phyloP scores from a whole-genome alignment of 495 filamentous ascomycete species.

The Articulospora tetracladia region DNA sequence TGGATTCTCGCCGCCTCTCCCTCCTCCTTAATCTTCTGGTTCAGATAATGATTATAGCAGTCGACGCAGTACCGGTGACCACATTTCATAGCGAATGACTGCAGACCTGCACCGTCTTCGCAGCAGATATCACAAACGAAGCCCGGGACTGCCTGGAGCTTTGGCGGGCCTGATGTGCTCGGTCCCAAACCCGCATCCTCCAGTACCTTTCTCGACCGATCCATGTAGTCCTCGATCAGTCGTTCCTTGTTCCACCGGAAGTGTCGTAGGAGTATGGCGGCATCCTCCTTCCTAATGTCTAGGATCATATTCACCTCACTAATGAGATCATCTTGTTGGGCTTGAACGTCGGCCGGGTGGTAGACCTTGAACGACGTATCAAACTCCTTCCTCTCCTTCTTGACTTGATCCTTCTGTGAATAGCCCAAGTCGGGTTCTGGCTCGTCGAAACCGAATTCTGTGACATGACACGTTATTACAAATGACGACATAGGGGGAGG shows the following conservation, averaged over 20 bases:
- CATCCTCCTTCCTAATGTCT: conserved; percentile 78
- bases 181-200: conserved; percentile 81
- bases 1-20: conserved; percentile 93
- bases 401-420: conserved; percentile 68
- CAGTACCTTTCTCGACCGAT: conserved; percentile 68
- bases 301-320: conserved; percentile 86
- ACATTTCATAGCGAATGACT: conserved; percentile 93
- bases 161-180: conserved; percentile 55
- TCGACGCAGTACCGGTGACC: conserved; percentile 92
- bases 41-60: conserved; percentile 88
- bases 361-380: conserved; percentile 83
- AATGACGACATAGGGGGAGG: background rate
- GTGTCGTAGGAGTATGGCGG: conserved; percentile 82
- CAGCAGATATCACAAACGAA: conserved; percentile 96
- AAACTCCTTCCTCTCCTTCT: conserved; percentile 67
- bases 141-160: conserved; percentile 62
- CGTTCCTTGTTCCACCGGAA: conserved; percentile 95
- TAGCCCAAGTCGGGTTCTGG: conserved; percentile 72
- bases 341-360: conserved; percentile 73
- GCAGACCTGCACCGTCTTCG: conserved; percentile 75
- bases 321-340: conserved; percentile 77
- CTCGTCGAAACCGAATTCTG: conserved; percentile 49
- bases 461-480: conserved; percentile 3
- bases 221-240: conserved; percentile 93
- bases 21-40: conserved; percentile 89